Percentiles rank a stretch among this genome's conserved stretches.
Conservation (phyloP, 164 flowering plant genomes). For the Piper betle region DNA sequence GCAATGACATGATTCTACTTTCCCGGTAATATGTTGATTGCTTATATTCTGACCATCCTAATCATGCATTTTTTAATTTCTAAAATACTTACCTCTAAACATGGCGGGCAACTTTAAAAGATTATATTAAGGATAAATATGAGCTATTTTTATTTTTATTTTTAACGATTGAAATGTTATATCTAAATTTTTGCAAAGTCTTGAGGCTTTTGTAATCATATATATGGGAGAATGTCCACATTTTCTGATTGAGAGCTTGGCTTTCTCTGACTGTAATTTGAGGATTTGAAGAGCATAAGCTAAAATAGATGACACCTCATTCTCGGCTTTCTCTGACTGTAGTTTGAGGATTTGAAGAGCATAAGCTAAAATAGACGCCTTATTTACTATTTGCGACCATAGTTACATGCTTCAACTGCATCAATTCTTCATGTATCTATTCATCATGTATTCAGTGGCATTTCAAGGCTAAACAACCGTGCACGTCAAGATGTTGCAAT, state of each 20-base stretch:
- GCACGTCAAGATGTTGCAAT: constrained; percentile 91
- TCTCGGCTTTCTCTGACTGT: not conserved
- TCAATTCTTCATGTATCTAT: constrained; percentile 1
- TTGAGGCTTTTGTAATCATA: not conserved
- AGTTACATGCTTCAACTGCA: not conserved
- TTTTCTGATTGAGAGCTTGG: not conserved
- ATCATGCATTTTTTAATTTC: constrained; percentile 7
- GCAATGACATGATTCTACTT: constrained; percentile 72
- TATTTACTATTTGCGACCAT: too few relatives aligned
- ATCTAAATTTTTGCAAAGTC: not conserved
- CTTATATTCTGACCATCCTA: not conserved
- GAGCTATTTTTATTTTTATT: too few relatives aligned
- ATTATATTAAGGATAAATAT: too few relatives aligned
- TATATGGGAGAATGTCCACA: not conserved
- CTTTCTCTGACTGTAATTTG: not conserved
- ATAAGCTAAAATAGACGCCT: not conserved
- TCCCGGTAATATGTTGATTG: constrained; percentile 48
- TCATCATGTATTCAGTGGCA: constrained; percentile 33
- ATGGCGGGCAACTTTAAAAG: not conserved
- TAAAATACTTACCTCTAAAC: not conserved
- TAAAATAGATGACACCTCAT: not conserved
- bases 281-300: too few relatives aligned
- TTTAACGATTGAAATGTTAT: too few relatives aligned
- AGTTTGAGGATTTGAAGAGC: too few relatives aligned
- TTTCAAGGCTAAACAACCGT: constrained; percentile 82